Percentiles rank a stretch among this genome's conserved stretches.
Conservation (phyloP, 2,329 filamentous ascomycete genomes). For the Aspergillus sp. region DNA sequence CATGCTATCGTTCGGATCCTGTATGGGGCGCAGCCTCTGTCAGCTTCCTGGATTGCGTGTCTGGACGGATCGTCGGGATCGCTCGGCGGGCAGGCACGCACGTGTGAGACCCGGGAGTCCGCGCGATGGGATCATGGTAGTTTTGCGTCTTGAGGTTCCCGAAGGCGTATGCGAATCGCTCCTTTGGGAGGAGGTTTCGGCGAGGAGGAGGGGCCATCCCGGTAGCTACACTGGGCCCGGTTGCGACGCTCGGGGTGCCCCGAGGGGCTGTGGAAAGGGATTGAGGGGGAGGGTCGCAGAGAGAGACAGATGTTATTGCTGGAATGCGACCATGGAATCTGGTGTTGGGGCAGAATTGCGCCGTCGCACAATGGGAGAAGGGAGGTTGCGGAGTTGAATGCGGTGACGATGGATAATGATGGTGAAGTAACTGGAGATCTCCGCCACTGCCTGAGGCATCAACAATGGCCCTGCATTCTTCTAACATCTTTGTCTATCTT, state of each 20-base stretch:
- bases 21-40: constrained; percentile 2
- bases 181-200: constrained; percentile 55
- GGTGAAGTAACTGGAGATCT: no score
- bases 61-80: neutral
- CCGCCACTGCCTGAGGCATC: constrained; percentile 23
- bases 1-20: constrained; percentile 80
- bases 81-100: constrained; percentile 38
- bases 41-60: neutral
- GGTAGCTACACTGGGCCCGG: constrained; percentile 13
- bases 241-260: constrained; percentile 15
- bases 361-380: neutral
- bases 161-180: constrained; percentile 68
- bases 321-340: neutral
- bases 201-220: constrained; percentile 42
- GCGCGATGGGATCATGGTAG: constrained; percentile 63
- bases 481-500: no score
- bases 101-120: constrained; percentile 58
- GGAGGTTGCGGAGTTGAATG: neutral
- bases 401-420: neutral
- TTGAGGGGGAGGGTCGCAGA: neutral
- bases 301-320: neutral
- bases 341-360: neutral
- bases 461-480: neutral
- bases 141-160: constrained; percentile 66
- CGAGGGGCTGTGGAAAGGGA: constrained; percentile 18